These are phyloP conservation scores for Chalaropsis ovoidea DNA, from an alignment of 2,329 filamentous ascomycete species.

Conservation along the genomic window DNA sequence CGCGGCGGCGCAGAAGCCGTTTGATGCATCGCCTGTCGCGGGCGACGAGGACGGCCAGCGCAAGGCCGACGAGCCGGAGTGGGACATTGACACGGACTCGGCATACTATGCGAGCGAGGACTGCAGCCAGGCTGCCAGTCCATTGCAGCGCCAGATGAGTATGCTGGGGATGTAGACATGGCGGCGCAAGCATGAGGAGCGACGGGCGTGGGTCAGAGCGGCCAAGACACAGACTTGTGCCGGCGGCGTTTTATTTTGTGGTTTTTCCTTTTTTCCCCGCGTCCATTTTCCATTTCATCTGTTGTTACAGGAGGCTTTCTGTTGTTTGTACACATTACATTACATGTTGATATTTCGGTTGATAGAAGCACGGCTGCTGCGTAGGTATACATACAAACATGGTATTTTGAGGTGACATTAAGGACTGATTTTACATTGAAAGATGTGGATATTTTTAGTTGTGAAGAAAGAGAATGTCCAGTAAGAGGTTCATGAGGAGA, in stretches of 20 bases:
- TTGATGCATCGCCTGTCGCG: constrained; percentile 45
- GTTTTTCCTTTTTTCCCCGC: constrained; percentile 10
- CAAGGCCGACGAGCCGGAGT: constrained; percentile 48
- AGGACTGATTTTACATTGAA: background rate
- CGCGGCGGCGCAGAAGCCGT: constrained; percentile 84
- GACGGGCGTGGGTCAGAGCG: background rate
- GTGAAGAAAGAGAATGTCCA: background rate
- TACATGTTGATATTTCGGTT: background rate
- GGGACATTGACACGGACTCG: constrained; percentile 91
- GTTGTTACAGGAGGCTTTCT: background rate
- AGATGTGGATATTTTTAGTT: background rate
- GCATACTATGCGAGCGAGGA: constrained; percentile 63
- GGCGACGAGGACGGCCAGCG: constrained; percentile 35
- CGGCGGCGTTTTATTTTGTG: constrained; percentile 12
- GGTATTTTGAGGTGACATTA: background rate
- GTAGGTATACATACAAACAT: background rate
- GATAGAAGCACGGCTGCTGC: background rate
- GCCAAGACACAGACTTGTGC: constrained; percentile 15
- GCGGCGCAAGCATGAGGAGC: constrained; percentile 27
- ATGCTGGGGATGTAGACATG: constrained; percentile 49
- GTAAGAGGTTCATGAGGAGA: background rate
- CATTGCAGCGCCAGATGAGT: constrained; percentile 63
- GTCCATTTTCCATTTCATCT: constrained; percentile 20
- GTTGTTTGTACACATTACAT: background rate
- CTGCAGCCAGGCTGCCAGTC: constrained; percentile 56